phyloP scores from a whole-genome alignment of 345 rosid species.

The Hypericum perforatum region DNA sequence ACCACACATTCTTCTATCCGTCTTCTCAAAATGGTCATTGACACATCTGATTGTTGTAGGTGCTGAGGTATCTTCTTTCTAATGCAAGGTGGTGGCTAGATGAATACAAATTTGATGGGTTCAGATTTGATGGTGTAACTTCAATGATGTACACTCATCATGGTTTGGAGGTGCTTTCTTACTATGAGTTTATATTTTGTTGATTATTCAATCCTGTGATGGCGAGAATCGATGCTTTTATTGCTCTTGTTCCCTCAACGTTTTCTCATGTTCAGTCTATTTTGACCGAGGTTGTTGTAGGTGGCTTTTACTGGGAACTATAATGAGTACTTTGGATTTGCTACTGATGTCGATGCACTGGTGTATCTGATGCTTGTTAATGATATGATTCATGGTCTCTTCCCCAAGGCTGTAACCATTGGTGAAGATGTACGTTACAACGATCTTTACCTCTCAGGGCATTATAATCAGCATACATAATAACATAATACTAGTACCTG shows the following conservation, averaged over 20 bases:
- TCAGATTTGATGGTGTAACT: constrained; percentile 97
- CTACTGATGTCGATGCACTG: constrained; percentile 89
- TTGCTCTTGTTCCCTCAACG: not conserved
- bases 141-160: constrained; percentile 99
- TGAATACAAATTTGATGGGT: constrained; percentile 89
- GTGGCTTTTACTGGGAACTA: constrained; percentile 83
- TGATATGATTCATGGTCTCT: constrained; percentile 86
- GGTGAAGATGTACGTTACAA: constrained; percentile 85
- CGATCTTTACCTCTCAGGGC: not conserved
- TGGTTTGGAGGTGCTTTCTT: constrained; percentile 58
- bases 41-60: constrained; percentile 33
- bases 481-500: not conserved
- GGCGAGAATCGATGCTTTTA: no score
- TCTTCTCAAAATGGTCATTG: constrained; percentile 6
- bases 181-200: no score
- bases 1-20: constrained; percentile 3
- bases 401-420: constrained; percentile 75
- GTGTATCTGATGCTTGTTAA: constrained; percentile 90
- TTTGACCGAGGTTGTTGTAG: constrained; percentile 26
- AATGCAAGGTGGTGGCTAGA: constrained; percentile 99
- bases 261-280: constrained; percentile 5
- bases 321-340: constrained; percentile 77
- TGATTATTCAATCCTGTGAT: no score
- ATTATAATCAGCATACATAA: not conserved
- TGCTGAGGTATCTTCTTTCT: constrained; percentile 74